Evolutionary conservation across 257 asterid species (phyloP).

Genomic region (Solanum bulbocastanum): DNA sequence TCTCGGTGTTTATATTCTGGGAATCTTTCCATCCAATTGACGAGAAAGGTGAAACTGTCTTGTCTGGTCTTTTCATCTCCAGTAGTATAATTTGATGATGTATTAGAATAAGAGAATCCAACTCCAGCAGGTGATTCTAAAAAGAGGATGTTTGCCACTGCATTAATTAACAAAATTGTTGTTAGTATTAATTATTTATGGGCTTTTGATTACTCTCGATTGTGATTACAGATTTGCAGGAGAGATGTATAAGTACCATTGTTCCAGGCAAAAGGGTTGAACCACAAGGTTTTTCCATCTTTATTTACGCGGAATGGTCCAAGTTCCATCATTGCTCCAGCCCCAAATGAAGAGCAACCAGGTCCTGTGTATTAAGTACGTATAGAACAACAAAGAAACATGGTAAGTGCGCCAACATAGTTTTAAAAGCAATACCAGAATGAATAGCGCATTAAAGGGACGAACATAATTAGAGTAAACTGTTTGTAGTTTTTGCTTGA

Average conservation of each 20-base stretch:
- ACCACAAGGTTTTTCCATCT: constrained; percentile 5
- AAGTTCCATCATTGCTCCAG: constrained; percentile 7
- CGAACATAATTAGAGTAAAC: too few species aligned
- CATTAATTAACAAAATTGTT: neutral
- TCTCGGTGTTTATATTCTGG: constrained; percentile 9
- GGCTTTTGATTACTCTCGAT: neutral
- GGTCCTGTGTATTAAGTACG: neutral
- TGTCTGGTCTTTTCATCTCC: constrained; percentile 4
- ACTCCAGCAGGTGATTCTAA: constrained; percentile 15
- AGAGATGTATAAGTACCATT: neutral
- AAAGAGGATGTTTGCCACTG: constrained; percentile 10
- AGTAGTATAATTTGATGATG: neutral
- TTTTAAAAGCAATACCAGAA: neutral
- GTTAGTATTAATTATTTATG: neutral
- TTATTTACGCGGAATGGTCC: constrained; percentile 13
- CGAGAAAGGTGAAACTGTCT: neutral
- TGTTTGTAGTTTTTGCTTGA: neutral
- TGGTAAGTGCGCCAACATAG: neutral
- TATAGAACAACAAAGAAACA: neutral
- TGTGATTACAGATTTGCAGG: neutral
- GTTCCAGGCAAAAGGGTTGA: constrained; percentile 7
- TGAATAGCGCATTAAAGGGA: neutral
- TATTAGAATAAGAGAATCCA: constrained; percentile 16
- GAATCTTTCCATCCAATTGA: constrained; percentile 14
- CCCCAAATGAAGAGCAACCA: constrained; percentile 10